Evolutionary conservation across 2,329 filamentous ascomycete genomes (phyloP), one percentile per base, ranked within the genome.

Genomic region (Xylaria sp.): DNA sequence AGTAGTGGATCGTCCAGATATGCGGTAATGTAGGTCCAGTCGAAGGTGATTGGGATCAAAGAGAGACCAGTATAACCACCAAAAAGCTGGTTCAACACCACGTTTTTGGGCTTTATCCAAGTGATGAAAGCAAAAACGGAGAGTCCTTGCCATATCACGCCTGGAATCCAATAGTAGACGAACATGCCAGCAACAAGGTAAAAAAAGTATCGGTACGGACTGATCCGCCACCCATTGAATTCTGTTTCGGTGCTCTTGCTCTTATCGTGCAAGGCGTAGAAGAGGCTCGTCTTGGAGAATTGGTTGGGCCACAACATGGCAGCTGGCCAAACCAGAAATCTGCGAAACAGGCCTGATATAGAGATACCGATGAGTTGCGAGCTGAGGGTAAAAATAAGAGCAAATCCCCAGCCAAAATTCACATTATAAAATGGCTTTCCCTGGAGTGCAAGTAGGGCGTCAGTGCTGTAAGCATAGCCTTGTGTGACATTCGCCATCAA

Each of bases 301-400:
- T 83, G 81, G 54, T 76, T 79, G 0, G 84, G 84, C 84, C 84
- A 87, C 49, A 69, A 59, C 84, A 86, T 86, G 0, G 83, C 80
- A 2, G 85, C 80, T 9, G 83, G 85, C 66, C 75, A 79, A n/a
- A 83, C 74, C 10, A 87, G 79, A 73, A 83, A 86, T n/a, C 81
- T 79, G 13, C 83, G 78, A 42, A 81, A 81, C 66, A 87, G 77
- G 2, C 85, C 85, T 1, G 86, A 85, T 33, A 87, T 76, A 2
- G 84, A 83, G 51, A 87, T 86, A 0, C 86, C 86, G 62, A 87
- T 82, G n/a, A 85, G 73, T 71, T 87, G 85, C 1, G 83, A 85
- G 40, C 83, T 84, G 38, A 87, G 78, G 3, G 80, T 82, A 58
- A 87, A 78, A 0, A 86, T 76, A 2, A 86, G 74, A 51, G 85